Base-by-base conservation (phyloP, 192 early-diverging fungal species). In the Coemansia biformis region DNA sequence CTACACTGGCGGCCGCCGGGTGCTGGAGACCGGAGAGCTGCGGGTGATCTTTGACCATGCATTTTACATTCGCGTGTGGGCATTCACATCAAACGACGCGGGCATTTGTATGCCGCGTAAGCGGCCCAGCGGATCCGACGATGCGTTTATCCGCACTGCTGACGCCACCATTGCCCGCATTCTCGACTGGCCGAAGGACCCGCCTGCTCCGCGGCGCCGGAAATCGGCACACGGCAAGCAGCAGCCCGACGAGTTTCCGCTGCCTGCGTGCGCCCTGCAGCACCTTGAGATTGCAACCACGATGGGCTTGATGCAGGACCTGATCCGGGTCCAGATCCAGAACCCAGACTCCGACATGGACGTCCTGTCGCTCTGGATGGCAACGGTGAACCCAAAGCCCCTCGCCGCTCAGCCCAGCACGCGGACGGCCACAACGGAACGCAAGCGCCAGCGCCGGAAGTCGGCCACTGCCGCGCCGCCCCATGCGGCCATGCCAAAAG, bases 31-130 rank as follows among this genome's bases (percentile, higher is more conserved):
- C 7, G 69, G 69, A 12, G 44, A 48, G 0, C 38, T 73, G 51
- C 57, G 69, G 2, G 69, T 66, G 6, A 57, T 57, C 3, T 66
- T 73, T 34, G 54, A 51, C 22, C 19, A 35, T 1, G 42, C 47
- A 16, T 57, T 66, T 33, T 45, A 47, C 17, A 73, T 73, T 15
- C 69, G 61, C 19, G 28, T 66, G 8, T 73, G 69, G 69, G 63
- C 69, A 0, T 73, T 73, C 16, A 31, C 48, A 5, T 46, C 63
- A 0, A 23, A 16, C 11, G 69, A 66, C 3, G 46, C 69, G 17
- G 54, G 45, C 1, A 43, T 61, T 2, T 53, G 54, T 16, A 29
- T 66, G 54, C 58, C 69, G 18, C 57, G 69, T 40, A 61, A 62
- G 18, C 62, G 69, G 12, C 50, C 63, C 6, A 43, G 28, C 22